Evolutionary conservation across 1,139 yeast species (phyloP).

Genomic region (Candida sp.): DNA sequence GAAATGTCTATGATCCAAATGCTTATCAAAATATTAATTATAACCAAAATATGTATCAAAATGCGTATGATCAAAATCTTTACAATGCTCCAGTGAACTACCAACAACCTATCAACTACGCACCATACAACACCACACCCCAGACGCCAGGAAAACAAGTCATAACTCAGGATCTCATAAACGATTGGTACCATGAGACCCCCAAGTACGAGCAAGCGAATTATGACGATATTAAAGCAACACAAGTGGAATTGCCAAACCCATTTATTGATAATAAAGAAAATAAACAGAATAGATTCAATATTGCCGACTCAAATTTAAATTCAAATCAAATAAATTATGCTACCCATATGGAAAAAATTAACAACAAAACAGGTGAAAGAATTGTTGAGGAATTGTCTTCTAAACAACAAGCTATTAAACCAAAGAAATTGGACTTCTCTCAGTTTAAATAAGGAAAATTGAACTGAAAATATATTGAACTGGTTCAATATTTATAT

Average conservation of each 20-base stretch:
- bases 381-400: constrained; percentile 29
- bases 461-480: not conserved
- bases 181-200: constrained; percentile 36
- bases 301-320: not conserved
- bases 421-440: constrained; percentile 41
- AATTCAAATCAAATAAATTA: constrained; percentile 19
- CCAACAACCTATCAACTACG: not conserved
- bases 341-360: constrained; percentile 36
- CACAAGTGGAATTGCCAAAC: constrained; percentile 6
- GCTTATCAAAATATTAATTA: not conserved
- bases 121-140: constrained; percentile 7
- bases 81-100: not conserved
- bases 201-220: constrained; percentile 1
- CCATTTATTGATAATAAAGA: constrained; percentile 9
- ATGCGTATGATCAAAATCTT: not conserved
- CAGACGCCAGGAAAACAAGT: constrained; percentile 34
- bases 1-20: not conserved
- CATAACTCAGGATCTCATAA: constrained; percentile 29
- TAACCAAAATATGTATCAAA: not conserved
- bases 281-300: not conserved
- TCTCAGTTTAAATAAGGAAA: not conserved
- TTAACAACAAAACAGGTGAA: constrained; percentile 39
- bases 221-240: constrained; percentile 3
- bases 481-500: not conserved
- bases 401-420: constrained; percentile 31